A percentile compares a stretch with the other conserved stretches of the same genome.
Evolutionary conservation across 176 grass and related monocot species (phyloP).

Genomic region (Eleusine indica): DNA sequence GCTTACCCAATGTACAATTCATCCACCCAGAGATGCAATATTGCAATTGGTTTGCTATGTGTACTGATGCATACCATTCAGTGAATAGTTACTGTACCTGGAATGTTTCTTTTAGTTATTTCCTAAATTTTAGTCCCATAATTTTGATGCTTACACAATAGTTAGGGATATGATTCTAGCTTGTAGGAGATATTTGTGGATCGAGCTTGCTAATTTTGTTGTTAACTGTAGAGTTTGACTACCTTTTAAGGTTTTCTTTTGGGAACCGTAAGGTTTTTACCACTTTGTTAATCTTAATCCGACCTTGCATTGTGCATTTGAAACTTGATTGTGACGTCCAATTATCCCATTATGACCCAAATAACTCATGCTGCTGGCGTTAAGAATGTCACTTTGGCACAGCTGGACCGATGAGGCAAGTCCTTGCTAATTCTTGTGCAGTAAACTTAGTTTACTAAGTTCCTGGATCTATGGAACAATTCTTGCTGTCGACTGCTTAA

Average conservation of each 20-base stretch:
- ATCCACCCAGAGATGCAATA: background rate
- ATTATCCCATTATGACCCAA: background rate
- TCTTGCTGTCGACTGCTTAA: slow-evolving; percentile 10
- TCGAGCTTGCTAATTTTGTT: background rate
- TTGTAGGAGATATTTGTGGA: background rate
- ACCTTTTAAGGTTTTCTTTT: slow-evolving; percentile 25
- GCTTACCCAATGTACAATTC: background rate
- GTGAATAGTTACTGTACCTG: background rate
- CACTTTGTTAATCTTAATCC: background rate
- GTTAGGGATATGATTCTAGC: background rate
- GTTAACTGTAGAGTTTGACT: slow-evolving; percentile 8
- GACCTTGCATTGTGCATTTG: background rate
- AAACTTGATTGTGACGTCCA: background rate
- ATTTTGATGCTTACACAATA: background rate
- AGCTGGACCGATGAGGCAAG: background rate
- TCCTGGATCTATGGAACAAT: background rate
- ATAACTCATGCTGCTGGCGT: background rate
- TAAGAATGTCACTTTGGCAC: background rate
- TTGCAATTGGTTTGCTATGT: background rate
- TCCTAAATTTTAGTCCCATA: background rate
- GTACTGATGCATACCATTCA: background rate
- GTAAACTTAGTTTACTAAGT: background rate
- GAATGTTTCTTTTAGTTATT: background rate
- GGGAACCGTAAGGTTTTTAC: background rate
- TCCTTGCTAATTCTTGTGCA: background rate